These are phyloP conservation scores for Kwoniella newhampshirensis DNA, from an alignment of 768 basidiomycete species.

Conservation along the genomic window DNA sequence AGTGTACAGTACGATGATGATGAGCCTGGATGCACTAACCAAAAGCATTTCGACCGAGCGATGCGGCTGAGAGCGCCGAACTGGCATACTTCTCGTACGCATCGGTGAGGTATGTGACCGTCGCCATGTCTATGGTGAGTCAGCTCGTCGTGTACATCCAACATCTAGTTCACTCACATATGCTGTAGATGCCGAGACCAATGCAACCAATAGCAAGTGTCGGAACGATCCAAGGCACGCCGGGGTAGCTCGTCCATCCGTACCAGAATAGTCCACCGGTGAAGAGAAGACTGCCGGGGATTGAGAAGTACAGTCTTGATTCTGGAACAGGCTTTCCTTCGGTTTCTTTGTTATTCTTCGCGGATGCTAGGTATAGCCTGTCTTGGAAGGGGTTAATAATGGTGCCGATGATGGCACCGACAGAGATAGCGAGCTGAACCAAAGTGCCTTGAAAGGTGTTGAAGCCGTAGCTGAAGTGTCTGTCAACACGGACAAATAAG, in stretches of 20 bases:
- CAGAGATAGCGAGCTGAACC: slow-evolving; percentile 9
- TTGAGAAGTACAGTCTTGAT: slow-evolving; percentile 19
- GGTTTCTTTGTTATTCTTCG: slow-evolving; percentile 11
- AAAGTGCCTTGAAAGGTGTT: slow-evolving; percentile 7
- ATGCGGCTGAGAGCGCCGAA: slow-evolving; percentile 11
- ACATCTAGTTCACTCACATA: slow-evolving; percentile 4
- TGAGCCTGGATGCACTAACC: slow-evolving; percentile 5
- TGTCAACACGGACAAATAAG: not conserved
- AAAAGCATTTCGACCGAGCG: slow-evolving; percentile 7
- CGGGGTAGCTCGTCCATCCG: slow-evolving; percentile 17
- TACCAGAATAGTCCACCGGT: slow-evolving; percentile 19
- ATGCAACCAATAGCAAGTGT: slow-evolving; percentile 14
- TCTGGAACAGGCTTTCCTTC: slow-evolving; percentile 19
- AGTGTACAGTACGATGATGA: not conserved
- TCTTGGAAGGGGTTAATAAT: slow-evolving; percentile 16
- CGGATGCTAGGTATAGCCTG: slow-evolving; percentile 15
- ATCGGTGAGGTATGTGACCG: slow-evolving; percentile 12
- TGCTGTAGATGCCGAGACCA: slow-evolving; percentile 21
- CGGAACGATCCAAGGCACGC: slow-evolving; percentile 20
- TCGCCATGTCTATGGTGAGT: slow-evolving; percentile 8
- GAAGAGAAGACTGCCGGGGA: slow-evolving; percentile 21
- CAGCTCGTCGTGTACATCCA: not conserved
- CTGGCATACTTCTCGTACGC: slow-evolving; percentile 17
- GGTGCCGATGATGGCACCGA: slow-evolving; percentile 12
- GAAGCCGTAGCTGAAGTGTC: slow-evolving; percentile 12